phyloP scores from a whole-genome alignment of 1,284 basidiomycete species.

The Stygiomarasmius scandens region DNA sequence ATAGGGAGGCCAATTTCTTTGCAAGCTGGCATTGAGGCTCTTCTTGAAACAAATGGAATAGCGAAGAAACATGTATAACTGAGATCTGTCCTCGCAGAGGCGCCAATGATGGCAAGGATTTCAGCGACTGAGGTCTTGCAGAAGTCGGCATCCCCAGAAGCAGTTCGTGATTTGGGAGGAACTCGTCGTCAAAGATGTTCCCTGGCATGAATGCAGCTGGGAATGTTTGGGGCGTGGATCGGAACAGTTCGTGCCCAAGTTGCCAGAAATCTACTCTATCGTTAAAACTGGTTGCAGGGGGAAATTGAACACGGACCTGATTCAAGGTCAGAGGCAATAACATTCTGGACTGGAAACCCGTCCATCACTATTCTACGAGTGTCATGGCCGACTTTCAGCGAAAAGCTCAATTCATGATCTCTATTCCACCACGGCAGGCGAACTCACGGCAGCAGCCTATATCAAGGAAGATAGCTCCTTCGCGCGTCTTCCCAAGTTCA shows the following conservation, averaged over 20 bases:
- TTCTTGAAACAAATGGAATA: slow-evolving; percentile 56
- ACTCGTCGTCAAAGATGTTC: slow-evolving; percentile 35
- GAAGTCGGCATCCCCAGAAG: slow-evolving; percentile 25
- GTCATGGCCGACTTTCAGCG: slow-evolving; percentile 37
- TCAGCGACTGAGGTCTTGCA: slow-evolving; percentile 33
- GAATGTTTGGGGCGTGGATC: slow-evolving; percentile 29
- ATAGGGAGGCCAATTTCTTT: slow-evolving; percentile 38
- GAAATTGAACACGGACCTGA: slow-evolving; percentile 18
- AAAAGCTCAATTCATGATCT: neutral
- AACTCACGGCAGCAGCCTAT: slow-evolving; percentile 4
- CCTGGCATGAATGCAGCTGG: slow-evolving; percentile 39
- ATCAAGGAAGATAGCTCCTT: slow-evolving; percentile 9
- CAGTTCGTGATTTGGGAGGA: slow-evolving; percentile 27
- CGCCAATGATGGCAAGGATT: slow-evolving; percentile 32
- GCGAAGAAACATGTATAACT: slow-evolving; percentile 44
- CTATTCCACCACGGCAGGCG: neutral
- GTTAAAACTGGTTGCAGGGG: no score
- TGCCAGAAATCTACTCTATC: slow-evolving; percentile 25
- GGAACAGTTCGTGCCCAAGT: slow-evolving; percentile 23
- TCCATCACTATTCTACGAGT: slow-evolving; percentile 35
- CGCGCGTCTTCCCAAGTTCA: neutral
- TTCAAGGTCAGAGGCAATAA: slow-evolving; percentile 36
- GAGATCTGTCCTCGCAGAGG: slow-evolving; percentile 45
- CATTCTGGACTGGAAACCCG: slow-evolving; percentile 35
- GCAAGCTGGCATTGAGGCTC: slow-evolving; percentile 43